A percentile compares a stretch with the other conserved stretches of the same genome.
Evolutionary conservation across 352 stramenopile genomes (phyloP).

Genomic region (Globisporangium spiculum): DNA sequence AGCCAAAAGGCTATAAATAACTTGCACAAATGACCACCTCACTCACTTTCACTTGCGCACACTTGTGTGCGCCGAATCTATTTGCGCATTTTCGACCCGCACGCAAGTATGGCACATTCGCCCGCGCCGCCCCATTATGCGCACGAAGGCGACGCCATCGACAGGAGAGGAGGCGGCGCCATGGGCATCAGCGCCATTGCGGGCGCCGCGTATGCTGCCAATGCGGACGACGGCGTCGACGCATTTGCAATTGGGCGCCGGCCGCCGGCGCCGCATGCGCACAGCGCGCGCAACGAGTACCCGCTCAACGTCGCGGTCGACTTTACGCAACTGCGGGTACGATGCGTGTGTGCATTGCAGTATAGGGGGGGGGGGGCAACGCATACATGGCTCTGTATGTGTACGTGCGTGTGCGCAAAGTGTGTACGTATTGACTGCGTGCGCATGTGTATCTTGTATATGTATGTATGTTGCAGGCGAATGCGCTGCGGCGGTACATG

Average conservation of each 20-base stretch:
- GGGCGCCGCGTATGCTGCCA: not conserved
- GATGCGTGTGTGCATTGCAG: constrained; percentile 7
- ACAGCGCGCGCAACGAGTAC: constrained; percentile 46
- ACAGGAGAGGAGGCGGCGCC: not conserved
- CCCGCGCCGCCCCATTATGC: not conserved
- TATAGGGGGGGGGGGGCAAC: too few species aligned
- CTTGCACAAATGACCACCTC: constrained; percentile 1
- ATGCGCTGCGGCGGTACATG: constrained; percentile 69
- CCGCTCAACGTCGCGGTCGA: constrained; percentile 58
- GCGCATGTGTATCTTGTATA: not conserved
- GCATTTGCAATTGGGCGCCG: not conserved
- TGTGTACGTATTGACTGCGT: not conserved
- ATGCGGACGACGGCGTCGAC: not conserved
- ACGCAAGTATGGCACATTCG: constrained; percentile 8
- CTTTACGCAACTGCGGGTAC: constrained; percentile 66
- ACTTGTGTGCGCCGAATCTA: constrained; percentile 11
- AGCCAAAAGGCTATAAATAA: not conserved
- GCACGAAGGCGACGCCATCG: not conserved
- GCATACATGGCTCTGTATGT: not conserved
- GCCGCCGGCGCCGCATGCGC: constrained; percentile 12
- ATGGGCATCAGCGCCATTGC: not conserved
- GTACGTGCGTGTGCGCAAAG: not conserved
- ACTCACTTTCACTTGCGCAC: not conserved
- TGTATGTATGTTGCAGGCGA: constrained; percentile 26
- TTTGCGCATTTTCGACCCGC: constrained; percentile 7